These are phyloP conservation scores for Cucurbita moschata DNA, from an alignment of 306 rosid genomes.

Conservation along the genomic window DNA sequence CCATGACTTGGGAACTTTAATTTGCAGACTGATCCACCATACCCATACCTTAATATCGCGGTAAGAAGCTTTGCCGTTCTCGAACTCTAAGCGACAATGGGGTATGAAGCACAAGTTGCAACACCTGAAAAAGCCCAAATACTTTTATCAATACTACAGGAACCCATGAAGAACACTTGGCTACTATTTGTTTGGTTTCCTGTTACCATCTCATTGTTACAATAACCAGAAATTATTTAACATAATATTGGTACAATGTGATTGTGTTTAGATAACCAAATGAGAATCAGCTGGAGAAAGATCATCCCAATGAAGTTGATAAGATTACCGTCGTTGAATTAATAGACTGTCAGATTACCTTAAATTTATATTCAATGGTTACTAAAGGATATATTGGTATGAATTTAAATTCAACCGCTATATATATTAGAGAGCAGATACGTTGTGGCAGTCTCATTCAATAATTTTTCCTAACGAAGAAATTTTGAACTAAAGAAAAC, in stretches of 20 bases:
- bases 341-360: not conserved
- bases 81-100: slow-evolving; percentile 37
- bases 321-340: not conserved
- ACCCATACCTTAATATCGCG: not conserved
- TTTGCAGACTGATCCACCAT: not conserved
- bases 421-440: not conserved
- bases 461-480: not conserved
- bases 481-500: slow-evolving; percentile 12
- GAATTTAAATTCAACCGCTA: not conserved
- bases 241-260: not conserved
- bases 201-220: not conserved
- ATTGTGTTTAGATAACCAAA: no score
- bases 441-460: no score
- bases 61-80: not conserved
- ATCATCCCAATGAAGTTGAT: not conserved
- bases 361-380: not conserved
- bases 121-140: slow-evolving; percentile 42
- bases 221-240: not conserved
- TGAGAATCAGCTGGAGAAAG: no score
- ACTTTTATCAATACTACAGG: not conserved
- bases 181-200: not conserved
- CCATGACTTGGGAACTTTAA: not conserved
- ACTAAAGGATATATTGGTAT: not conserved
- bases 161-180: not conserved
- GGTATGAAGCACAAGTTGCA: slow-evolving; percentile 92